Evolutionary conservation across 2,329 filamentous ascomycete genomes (phyloP).

Genomic region (Aureobasidium zeae): DNA sequence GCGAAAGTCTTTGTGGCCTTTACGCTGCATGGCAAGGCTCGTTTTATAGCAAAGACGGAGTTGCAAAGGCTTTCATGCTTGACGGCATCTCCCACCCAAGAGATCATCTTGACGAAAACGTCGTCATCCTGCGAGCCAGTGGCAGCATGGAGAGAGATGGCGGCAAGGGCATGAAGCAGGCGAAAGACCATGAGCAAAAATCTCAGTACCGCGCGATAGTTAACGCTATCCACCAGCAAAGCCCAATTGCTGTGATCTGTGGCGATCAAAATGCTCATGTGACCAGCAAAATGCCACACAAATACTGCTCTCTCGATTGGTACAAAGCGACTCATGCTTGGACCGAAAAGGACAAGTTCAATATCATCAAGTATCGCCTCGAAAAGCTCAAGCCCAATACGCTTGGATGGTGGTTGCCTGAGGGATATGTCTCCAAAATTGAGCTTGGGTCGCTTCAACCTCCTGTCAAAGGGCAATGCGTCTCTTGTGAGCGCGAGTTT

Average conservation of each 20-base stretch:
- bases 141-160: slow-evolving; percentile 44
- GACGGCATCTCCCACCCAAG: slow-evolving; percentile 46
- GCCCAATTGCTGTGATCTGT: slow-evolving; percentile 44
- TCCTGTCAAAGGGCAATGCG: slow-evolving; percentile 28
- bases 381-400: slow-evolving; percentile 50
- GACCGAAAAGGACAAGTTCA: slow-evolving; percentile 41
- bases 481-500: slow-evolving; percentile 26
- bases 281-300: slow-evolving; percentile 43
- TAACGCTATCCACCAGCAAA: slow-evolving; percentile 38
- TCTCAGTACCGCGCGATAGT: slow-evolving; percentile 33
- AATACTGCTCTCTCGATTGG: slow-evolving; percentile 58
- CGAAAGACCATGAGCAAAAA: slow-evolving; percentile 38
- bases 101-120: slow-evolving; percentile 51
- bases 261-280: slow-evolving; percentile 45
- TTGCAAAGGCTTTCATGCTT: slow-evolving; percentile 51
- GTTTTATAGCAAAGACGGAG: slow-evolving; percentile 42
- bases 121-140: slow-evolving; percentile 55
- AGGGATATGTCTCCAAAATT: not conserved
- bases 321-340: slow-evolving; percentile 62
- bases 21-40: slow-evolving; percentile 54
- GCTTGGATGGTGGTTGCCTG: slow-evolving; percentile 31
- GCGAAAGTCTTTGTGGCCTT: slow-evolving; percentile 51
- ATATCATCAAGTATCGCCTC: slow-evolving; percentile 51
- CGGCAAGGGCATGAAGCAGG: slow-evolving; percentile 38
- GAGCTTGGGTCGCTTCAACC: slow-evolving; percentile 10